phyloP scores from a whole-genome alignment of 768 basidiomycete genomes.

The Myochromella boudieri region DNA sequence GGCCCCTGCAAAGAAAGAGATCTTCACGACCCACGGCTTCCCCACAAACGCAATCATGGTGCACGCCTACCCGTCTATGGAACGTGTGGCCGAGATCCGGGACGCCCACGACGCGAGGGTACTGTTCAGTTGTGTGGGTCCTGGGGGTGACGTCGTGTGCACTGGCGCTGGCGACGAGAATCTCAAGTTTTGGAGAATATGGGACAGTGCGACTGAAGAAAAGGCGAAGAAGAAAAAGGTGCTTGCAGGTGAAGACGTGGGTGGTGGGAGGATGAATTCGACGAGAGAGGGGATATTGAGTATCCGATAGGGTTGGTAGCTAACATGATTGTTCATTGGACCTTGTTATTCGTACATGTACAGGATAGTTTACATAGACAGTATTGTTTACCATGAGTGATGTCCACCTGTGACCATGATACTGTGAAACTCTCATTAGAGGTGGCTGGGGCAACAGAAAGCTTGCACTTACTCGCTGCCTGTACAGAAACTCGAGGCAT shows the following conservation, averaged over 20 bases:
- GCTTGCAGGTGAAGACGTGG: conserved; percentile 32
- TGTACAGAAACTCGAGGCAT: conserved; percentile 77
- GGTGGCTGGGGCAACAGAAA: neutral
- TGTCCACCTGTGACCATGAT: conserved; percentile 65
- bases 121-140: conserved; percentile 80
- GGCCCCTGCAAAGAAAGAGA: conserved; percentile 84
- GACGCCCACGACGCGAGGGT: conserved; percentile 94
- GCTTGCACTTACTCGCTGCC: conserved; percentile 77
- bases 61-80: conserved; percentile 83
- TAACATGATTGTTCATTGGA: neutral
- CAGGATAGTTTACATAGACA: conserved; percentile 1
- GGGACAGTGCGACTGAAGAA: conserved; percentile 56
- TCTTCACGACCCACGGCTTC: conserved; percentile 92
- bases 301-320: conserved; percentile 33
- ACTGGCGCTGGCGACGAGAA: conserved; percentile 96
- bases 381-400: conserved; percentile 52
- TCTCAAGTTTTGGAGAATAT: conserved; percentile 92
- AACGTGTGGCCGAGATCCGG: conserved; percentile 78
- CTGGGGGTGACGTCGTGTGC: conserved; percentile 87
- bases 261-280: conserved; percentile 42
- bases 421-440: conserved; percentile 27
- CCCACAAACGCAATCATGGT: conserved; percentile 84
- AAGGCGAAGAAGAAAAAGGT: conserved; percentile 52
- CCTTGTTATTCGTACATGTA: neutral
- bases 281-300: conserved; percentile 50